Evolutionary conservation across 805 yeast species (phyloP), one percentile per base, ranked within the genome.

Genomic region (Zygosaccharomyces bisporus): DNA sequence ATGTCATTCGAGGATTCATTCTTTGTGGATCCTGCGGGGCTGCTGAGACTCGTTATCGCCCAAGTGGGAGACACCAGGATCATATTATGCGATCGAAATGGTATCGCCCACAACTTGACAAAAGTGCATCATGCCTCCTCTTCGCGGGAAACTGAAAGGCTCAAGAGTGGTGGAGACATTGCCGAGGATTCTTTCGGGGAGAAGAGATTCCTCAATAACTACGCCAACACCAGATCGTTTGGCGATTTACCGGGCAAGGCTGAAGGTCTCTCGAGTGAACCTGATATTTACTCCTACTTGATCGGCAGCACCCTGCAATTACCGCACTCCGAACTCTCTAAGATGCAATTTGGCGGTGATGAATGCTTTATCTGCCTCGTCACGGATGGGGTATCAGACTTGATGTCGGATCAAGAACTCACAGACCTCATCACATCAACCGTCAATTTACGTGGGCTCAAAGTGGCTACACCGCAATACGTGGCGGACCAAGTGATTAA

Each of bases 61-160:
- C 99, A 93, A 59, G 81, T 91, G 10, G 99, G 99, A 4, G 99
- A 93, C 61, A 85, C 97, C 2, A 77, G 86, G 50, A 88, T 95
- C 4, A 74, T 93, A 2, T 56, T 93, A n/a, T 85, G 93, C 51
- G 98, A 90, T 64, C 75, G 74, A 45, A 64, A 73, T 44, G 98
- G 98, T 2, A 68, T 76, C 32, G 95, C 95, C 1, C 90, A 83
- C 53, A 72, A 86, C 14, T 68, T 93, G 41, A 86, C 95, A 1
- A 72, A 77, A 29, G 77, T 81, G 27, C 99, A 93, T 64, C 96
- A 91, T 64, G 95, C 97, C 2, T 77, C 86, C 0, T 83, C 89
- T 38, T 83, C 88, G 1, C 70, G 78, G 8, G 99, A 93, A 65
- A 75, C 85, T 2, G 70, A 77, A 40, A 70, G 99, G 47, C 68